Base-by-base conservation (phyloP, 306 rosid genomes). In the Canavalia ensiformis region DNA sequence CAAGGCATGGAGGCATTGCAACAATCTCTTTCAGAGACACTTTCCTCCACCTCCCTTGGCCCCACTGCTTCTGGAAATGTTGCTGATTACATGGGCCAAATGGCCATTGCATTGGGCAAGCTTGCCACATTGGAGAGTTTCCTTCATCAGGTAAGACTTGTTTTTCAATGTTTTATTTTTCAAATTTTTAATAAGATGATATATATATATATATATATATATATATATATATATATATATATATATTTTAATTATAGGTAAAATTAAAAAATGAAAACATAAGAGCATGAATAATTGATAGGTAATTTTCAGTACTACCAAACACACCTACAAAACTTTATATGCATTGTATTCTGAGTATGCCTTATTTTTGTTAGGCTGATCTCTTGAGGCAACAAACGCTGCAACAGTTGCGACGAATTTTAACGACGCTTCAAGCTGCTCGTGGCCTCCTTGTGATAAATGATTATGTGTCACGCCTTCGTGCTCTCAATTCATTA, bases 1-100 rank as follows among this genome's bases (percentile, higher is more conserved):
- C 98, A 94, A 88, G 98, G 98, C 25, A 90, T 92, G 94, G 98
- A 94, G 60, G 97, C 94, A 79, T 79, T 92, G 88, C 98, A 94
- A 72, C 97, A 87, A 74, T 88, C 97, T 44, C 97, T 94, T 8
- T 88, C 85, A 2, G 98, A 92, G 41, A 94, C 96, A 33, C 92
- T 94, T 49, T 90, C 96, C 63, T 80, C 94, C 0, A 33, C 86
- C 45, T 81, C 87, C 58, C 33, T 84, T 7, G 89, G 92, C 2
- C 86, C 91, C 0, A 34, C 87, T 18, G 81, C 62, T 46, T 87
- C 92, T 1, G 94, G 91, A 42, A 86, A 90, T 82, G 97, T 94
- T 2, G 94, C 96, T 0, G 96, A 91, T 44, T 94, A 94, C 83
- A 94, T 94, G 98, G 97, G 94, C 10, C 97, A 92, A 86, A 94